Conservation (phyloP, 1,284 basidiomycete species). For the Gymnopus androsaceus region DNA sequence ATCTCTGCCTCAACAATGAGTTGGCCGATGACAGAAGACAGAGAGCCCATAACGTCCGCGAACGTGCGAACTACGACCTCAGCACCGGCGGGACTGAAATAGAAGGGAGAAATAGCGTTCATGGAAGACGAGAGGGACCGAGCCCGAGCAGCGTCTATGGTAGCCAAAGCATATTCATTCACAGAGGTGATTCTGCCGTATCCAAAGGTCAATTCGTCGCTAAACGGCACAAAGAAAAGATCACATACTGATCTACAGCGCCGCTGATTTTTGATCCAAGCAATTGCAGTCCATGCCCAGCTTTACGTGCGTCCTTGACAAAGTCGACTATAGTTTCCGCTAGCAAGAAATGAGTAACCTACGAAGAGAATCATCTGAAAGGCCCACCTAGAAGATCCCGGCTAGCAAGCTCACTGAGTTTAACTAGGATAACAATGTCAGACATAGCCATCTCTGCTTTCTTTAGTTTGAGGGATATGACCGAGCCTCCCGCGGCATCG, state of each 20-base stretch:
- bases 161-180: slow-evolving; percentile 34
- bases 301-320: slow-evolving; percentile 38
- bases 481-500: too few relatives aligned
- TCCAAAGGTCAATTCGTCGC: slow-evolving; percentile 41
- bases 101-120: slow-evolving; percentile 30
- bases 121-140: slow-evolving; percentile 37
- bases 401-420: slow-evolving; percentile 38
- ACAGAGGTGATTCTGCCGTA: too few relatives aligned
- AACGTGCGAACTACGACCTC: slow-evolving; percentile 24
- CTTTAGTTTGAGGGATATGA: too few relatives aligned
- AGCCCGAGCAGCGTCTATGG: slow-evolving; percentile 19
- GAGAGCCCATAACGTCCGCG: slow-evolving; percentile 37
- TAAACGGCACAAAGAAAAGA: not conserved
- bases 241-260: too few relatives aligned
- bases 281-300: slow-evolving; percentile 37
- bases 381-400: slow-evolving; percentile 37
- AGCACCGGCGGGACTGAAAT: slow-evolving; percentile 6
- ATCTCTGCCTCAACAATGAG: slow-evolving; percentile 31
- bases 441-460: slow-evolving; percentile 47
- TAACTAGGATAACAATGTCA: slow-evolving; percentile 44
- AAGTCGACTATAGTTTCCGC: slow-evolving; percentile 34
- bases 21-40: slow-evolving; percentile 32
- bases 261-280: slow-evolving; percentile 32
- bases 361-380: too few relatives aligned
- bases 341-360: slow-evolving; percentile 24